phyloP scores from a whole-genome alignment of 495 filamentous ascomycete genomes.

The Tuber calosporum region DNA sequence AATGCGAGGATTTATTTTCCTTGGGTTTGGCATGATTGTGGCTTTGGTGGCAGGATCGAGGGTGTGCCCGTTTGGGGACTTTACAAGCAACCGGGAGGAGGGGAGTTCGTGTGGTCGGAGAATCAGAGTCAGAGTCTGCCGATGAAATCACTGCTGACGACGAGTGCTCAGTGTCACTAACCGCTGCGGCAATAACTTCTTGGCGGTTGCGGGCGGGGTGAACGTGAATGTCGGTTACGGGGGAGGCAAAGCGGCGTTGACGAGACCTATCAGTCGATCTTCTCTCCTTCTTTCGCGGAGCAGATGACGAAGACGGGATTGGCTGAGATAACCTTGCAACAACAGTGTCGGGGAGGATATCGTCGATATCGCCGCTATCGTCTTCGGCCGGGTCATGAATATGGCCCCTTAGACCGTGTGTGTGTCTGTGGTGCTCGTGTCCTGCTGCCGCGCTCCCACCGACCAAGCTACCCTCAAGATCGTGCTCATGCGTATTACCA shows the following conservation, averaged over 20 bases:
- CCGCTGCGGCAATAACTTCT: constrained; percentile 74
- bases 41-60: constrained; percentile 50
- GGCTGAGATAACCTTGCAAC: constrained; percentile 39
- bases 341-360: constrained; percentile 47
- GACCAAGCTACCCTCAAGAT: constrained; percentile 6
- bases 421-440: constrained; percentile 24
- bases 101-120: constrained; percentile 47
- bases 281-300: constrained; percentile 16
- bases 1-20: constrained; percentile 58
- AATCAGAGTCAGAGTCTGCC: constrained; percentile 50
- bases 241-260: constrained; percentile 42
- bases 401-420: constrained; percentile 21
- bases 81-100: constrained; percentile 48
- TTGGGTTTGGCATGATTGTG: constrained; percentile 82
- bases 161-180: constrained; percentile 45
- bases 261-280: constrained; percentile 39
- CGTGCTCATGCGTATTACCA: constrained; percentile 42
- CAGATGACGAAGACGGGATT: constrained; percentile 27
- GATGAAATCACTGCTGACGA: constrained; percentile 49
- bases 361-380: constrained; percentile 43
- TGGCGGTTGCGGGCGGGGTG: constrained; percentile 87
- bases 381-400: constrained; percentile 38
- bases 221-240: constrained; percentile 60
- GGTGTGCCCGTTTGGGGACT: constrained; percentile 60
- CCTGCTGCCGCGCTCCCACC: constrained; percentile 14